Conservation (phyloP, 345 rosid genomes). For the Eutrema heterophyllum region DNA sequence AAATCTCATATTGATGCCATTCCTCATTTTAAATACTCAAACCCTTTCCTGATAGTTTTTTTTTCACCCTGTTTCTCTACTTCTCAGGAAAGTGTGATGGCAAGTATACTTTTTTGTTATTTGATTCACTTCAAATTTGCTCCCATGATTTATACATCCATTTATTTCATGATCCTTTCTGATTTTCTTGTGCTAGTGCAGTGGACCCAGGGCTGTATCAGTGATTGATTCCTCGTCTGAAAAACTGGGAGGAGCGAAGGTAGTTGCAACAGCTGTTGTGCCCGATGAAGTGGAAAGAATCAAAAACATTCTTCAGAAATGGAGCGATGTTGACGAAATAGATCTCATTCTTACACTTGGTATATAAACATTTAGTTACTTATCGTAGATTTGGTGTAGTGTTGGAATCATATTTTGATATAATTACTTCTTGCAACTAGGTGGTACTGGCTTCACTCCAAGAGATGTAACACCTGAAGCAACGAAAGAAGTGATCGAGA, state of each 20-base stretch:
- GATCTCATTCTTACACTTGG: slow-evolving; percentile 92
- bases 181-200: slow-evolving; percentile 32
- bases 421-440: slow-evolving; percentile 33
- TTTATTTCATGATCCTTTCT: not conserved
- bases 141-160: not conserved
- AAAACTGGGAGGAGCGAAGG: slow-evolving; percentile 80
- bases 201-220: slow-evolving; percentile 80
- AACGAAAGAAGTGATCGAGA: slow-evolving; percentile 76
- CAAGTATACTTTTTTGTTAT: not conserved
- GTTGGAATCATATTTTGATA: not conserved
- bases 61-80: not conserved
- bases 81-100: not conserved
- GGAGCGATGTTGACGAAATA: slow-evolving; percentile 73
- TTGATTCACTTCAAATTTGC: not conserved
- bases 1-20: not conserved
- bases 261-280: slow-evolving; percentile 70
- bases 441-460: slow-evolving; percentile 94
- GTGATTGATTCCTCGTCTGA: slow-evolving; percentile 77
- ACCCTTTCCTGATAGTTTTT: not conserved
- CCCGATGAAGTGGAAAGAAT: slow-evolving; percentile 73
- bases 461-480: slow-evolving; percentile 99
- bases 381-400: not conserved
- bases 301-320: slow-evolving; percentile 57
- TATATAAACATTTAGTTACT: slow-evolving; percentile 20
- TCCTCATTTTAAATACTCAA: not conserved